Base-by-base conservation (phyloP, 371 early-diverging fungal genomes). In the Mortierella sp. region DNA sequence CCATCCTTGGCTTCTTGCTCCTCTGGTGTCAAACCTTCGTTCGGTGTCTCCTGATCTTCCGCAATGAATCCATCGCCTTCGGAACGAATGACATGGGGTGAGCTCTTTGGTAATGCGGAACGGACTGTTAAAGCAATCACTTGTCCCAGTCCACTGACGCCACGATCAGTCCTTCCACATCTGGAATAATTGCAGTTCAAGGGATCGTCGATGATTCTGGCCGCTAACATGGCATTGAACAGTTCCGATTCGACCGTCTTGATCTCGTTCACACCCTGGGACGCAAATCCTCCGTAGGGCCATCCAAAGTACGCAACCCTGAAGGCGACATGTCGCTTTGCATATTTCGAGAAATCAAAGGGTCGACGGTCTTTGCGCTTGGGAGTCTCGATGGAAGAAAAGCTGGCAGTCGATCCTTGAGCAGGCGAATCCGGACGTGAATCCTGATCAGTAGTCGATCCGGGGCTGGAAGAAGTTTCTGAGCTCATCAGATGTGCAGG, bases 81-180 rank as follows among this genome's bases (percentile, higher is more conserved):
- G n/a, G 71, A 47, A 4, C 68, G 75, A 50, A 83, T 78, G 30
- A 68, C 64, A 61, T 58, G 58, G 19, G 68, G 66, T 11, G 66
- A 64, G 11, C 80, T 64, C 49, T 82, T 78, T 19, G 85, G 84
- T 24, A 81, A 44, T 28, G 72, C 78, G 7, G 90, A 90, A 12
- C 97, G 88, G 4, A 99, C 90, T 44, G 90, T 82, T 43, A 97
- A 62, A 7, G 92, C 87, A n/a, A 97, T 83, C 1, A 97, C 96
- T 71, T 98, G 97, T 4, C 92, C 94, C 48, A 96, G 84, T 3
- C 94, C 94, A 67, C 94, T 94, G 15, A 99, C 99, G 0, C 99
- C 99, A 52, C 92, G 91, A 78, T 99, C 99, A 0, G 99, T 99
- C 24, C 99, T 83, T 27, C 99, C 97, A 79, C 97, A 96, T 26